These are phyloP conservation scores for Rhododendron ferrugineum DNA, from an alignment of 148 eudicot genomes.

Conservation along the genomic window DNA sequence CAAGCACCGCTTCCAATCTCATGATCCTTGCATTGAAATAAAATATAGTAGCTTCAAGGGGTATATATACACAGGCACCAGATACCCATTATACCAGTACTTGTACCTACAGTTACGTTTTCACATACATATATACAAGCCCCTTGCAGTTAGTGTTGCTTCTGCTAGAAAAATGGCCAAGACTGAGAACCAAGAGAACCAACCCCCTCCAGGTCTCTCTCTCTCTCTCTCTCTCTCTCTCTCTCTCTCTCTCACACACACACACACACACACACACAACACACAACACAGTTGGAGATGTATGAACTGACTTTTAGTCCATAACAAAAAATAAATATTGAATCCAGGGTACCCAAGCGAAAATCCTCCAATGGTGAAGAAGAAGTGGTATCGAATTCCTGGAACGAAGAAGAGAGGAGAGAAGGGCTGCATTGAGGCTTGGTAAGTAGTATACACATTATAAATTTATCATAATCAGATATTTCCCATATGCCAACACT, in stretches of 20 bases:
- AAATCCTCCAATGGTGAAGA: too few relatives aligned
- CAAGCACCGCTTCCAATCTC: neutral
- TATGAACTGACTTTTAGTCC: neutral
- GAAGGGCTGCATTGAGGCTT: constrained; percentile 71
- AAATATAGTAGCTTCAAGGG: neutral
- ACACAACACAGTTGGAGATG: too few relatives aligned
- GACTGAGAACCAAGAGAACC: constrained; percentile 27
- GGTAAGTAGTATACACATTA: constrained; percentile 33
- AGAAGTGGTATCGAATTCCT: too few relatives aligned
- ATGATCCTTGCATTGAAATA: neutral
- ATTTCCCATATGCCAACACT: neutral
- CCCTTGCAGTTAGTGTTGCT: neutral
- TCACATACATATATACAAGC: neutral
- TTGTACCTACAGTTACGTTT: neutral
- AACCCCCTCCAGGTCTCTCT: constrained; percentile 42
- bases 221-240: neutral
- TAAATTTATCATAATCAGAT: neutral
- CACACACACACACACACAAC: too few relatives aligned
- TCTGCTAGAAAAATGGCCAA: constrained; percentile 17
- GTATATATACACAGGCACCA: neutral
- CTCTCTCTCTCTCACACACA: too few relatives aligned
- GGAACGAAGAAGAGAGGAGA: constrained; percentile 46
- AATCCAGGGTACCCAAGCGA: constrained; percentile 30
- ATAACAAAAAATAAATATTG: neutral
- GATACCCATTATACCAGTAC: neutral